phyloP scores from a whole-genome alignment of 129 eudicot species.

The Flaveria robusta region DNA sequence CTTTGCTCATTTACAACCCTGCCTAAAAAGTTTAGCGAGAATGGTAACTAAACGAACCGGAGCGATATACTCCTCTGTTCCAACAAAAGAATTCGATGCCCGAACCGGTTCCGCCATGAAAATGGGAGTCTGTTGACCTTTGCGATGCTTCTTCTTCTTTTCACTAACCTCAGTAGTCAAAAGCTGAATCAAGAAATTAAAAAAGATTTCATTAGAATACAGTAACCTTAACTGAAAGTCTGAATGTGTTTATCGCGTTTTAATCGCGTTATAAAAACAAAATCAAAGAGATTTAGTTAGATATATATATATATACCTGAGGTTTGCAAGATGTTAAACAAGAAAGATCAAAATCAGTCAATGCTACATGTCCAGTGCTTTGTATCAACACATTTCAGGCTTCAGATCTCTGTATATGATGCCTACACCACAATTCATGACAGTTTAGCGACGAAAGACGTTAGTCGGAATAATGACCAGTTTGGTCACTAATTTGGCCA shows the following conservation, averaged over 20 bases:
- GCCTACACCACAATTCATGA: conserved; percentile 45
- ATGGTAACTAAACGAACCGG: conserved; percentile 57
- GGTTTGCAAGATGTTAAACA: conserved; percentile 99
- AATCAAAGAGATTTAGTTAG: background rate
- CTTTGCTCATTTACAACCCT: too few species aligned
- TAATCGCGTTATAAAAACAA: background rate
- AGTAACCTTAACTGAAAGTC: too few species aligned
- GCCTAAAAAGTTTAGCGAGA: background rate
- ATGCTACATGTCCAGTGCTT: conserved; percentile 74
- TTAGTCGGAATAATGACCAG: background rate
- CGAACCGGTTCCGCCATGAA: conserved; percentile 98
- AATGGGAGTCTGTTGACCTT: conserved; percentile 69
- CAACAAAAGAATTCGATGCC: conserved; percentile 97
- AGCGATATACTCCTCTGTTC: conserved; percentile 98
- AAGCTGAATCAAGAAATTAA: conserved; percentile 54
- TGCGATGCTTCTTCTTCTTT: conserved; percentile 59
- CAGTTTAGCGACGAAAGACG: background rate
- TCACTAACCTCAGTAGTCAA: conserved; percentile 58
- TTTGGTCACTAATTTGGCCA: background rate
- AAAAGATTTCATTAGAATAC: conserved; percentile 4
- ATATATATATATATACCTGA: conserved; percentile 48
- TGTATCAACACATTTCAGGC: conserved; percentile 95
- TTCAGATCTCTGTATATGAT: conserved; percentile 94
- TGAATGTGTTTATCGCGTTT: background rate
- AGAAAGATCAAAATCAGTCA: conserved; percentile 97